These are phyloP conservation scores for Calonectria pseudoreteaudii DNA, from an alignment of 2,329 filamentous ascomycete species.

Conservation along the genomic window DNA sequence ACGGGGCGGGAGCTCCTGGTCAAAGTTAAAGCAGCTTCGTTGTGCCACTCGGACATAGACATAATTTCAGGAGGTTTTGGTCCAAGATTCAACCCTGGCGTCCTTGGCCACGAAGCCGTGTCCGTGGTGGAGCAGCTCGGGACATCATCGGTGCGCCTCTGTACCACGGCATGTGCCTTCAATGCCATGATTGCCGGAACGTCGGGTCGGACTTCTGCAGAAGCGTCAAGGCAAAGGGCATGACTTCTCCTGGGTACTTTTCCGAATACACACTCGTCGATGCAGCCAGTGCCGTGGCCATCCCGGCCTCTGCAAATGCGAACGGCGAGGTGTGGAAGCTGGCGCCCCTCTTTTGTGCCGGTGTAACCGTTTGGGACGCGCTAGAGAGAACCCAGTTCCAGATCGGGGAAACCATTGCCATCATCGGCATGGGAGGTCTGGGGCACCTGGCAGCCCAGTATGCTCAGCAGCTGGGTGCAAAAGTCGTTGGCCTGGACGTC, in stretches of 20 bases:
- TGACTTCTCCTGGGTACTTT: not conserved
- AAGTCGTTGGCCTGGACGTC: not conserved
- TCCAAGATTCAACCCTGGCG: not conserved
- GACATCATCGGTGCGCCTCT: not conserved
- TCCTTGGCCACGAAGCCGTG: constrained; percentile 1
- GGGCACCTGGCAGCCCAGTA: not conserved
- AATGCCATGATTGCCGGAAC: not conserved
- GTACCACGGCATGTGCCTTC: constrained; percentile 3
- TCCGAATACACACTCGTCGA: not conserved
- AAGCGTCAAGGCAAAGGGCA: not conserved
- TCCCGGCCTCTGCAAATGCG: not conserved
- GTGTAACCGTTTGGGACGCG: not conserved
- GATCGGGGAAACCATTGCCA: not conserved
- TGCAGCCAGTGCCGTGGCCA: not conserved
- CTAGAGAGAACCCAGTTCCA: not conserved
- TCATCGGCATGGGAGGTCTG: not conserved
- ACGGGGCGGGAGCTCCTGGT: not conserved
- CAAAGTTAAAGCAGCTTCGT: not conserved
- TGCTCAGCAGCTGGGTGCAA: not conserved
- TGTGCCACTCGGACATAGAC: not conserved
- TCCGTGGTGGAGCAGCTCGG: not conserved
- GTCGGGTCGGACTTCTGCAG: not conserved
- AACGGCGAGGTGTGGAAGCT: not conserved
- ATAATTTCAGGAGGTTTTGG: not conserved
- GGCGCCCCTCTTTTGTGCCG: not conserved